phyloP scores from a whole-genome alignment of 179 eudicot species.

The Beta macrorhiza region DNA sequence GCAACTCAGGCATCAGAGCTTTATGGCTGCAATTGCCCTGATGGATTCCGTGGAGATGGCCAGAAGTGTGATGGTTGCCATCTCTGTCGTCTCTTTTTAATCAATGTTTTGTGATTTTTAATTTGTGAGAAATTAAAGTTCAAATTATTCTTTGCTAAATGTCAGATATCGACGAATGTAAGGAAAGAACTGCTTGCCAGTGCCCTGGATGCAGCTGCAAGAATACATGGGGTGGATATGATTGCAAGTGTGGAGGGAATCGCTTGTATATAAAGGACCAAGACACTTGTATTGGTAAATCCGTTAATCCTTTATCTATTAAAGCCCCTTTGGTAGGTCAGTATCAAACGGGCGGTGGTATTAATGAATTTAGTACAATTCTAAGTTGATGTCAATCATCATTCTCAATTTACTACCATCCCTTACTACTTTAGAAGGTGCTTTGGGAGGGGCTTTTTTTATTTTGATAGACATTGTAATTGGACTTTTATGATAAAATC shows the following conservation, averaged over 20 bases:
- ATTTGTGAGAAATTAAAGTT: not conserved
- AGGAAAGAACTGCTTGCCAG: conserved; percentile 53
- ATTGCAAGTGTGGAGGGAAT: conserved; percentile 60
- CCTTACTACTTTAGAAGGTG: too few relatives aligned
- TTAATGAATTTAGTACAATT: too few relatives aligned
- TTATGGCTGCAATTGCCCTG: conserved; percentile 67
- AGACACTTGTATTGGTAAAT: conserved; percentile 74
- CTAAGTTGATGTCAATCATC: too few relatives aligned
- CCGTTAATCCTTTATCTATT: not conserved
- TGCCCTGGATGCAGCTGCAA: conserved; percentile 72
- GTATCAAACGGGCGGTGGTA: too few relatives aligned
- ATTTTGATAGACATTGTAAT: too few relatives aligned
- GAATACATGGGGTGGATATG: conserved; percentile 73
- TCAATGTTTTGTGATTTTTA: not conserved
- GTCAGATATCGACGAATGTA: conserved; percentile 75
- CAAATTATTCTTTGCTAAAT: not conserved
- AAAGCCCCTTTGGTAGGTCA: not conserved
- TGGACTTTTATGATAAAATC: too few relatives aligned
- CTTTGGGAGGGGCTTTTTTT: too few relatives aligned
- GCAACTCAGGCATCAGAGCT: conserved; percentile 43
- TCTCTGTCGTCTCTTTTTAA: not conserved
- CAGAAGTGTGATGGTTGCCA: conserved; percentile 63
- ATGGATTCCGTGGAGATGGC: conserved; percentile 76
- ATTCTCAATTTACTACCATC: too few relatives aligned
- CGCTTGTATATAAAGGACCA: conserved; percentile 62